Evolutionary conservation across 1,284 basidiomycete genomes (phyloP).

Genomic region (Pholiota adiposa): DNA sequence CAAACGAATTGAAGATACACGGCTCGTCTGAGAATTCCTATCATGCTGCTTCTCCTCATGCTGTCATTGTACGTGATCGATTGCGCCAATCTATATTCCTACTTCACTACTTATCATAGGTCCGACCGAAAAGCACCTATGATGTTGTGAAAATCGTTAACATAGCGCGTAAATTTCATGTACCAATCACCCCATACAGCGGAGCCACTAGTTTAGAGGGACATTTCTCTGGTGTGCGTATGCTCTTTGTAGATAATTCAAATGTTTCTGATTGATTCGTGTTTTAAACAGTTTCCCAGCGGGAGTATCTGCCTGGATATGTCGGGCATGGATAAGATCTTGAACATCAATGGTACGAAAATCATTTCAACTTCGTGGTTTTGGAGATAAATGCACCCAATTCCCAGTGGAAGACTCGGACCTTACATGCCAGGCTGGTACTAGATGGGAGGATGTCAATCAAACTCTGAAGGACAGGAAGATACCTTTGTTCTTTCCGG

Average conservation of each 20-base stretch:
- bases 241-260: neutral
- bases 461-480: slow-evolving; percentile 68
- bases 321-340: slow-evolving; percentile 84
- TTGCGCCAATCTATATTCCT: slow-evolving; percentile 48
- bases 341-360: slow-evolving; percentile 71
- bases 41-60: slow-evolving; percentile 65
- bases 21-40: slow-evolving; percentile 75
- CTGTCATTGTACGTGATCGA: slow-evolving; percentile 54
- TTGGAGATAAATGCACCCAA: neutral
- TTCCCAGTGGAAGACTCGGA: slow-evolving; percentile 76
- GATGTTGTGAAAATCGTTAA: slow-evolving; percentile 75
- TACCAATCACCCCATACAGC: slow-evolving; percentile 77
- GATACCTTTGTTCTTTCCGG: slow-evolving; percentile 74
- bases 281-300: slow-evolving; percentile 37
- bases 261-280: neutral
- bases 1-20: slow-evolving; percentile 51
- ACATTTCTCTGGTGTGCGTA: slow-evolving; percentile 67
- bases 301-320: slow-evolving; percentile 90
- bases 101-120: slow-evolving; percentile 28
- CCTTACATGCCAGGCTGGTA: slow-evolving; percentile 80
- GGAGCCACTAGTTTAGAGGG: slow-evolving; percentile 80
- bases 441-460: slow-evolving; percentile 91
- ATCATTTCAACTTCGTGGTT: neutral
- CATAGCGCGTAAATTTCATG: slow-evolving; percentile 63
- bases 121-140: slow-evolving; percentile 62